phyloP scores from a whole-genome alignment of 1,139 yeast species.

The Debaryomycetaceae sp. region DNA sequence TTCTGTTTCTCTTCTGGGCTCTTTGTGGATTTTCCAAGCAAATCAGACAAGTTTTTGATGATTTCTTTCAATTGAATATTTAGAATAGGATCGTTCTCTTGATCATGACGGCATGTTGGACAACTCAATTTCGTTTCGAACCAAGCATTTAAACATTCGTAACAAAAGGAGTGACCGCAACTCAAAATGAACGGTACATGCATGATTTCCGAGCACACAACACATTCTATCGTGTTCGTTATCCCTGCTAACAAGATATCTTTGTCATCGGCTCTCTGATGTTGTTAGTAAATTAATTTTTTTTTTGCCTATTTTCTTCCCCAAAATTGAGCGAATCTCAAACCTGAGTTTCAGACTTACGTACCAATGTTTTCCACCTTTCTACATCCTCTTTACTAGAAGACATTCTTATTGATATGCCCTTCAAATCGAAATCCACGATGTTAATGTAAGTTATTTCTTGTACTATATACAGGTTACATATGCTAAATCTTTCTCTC shows the following conservation, averaged over 20 bases:
- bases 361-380: background rate
- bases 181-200: conserved; percentile 38
- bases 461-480: conserved; percentile 1
- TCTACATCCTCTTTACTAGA: background rate
- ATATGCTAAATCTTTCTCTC: conserved; percentile 6
- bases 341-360: too few relatives aligned
- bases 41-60: conserved; percentile 26
- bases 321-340: too few relatives aligned
- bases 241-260: conserved; percentile 21
- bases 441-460: background rate
- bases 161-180: conserved; percentile 48
- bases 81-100: conserved; percentile 41
- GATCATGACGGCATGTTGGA: conserved; percentile 51
- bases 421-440: background rate
- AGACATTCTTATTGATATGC: background rate
- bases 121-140: conserved; percentile 47
- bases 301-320: background rate
- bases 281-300: conserved; percentile 10
- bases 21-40: conserved; percentile 23
- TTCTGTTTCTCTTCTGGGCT: conserved; percentile 18
- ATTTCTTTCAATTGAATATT: conserved; percentile 43
- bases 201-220: conserved; percentile 45
- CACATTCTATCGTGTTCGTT: conserved; percentile 32
- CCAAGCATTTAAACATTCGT: conserved; percentile 52
- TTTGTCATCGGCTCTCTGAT: conserved; percentile 15